Evolutionary conservation across 106 monocot species (phyloP).

Genomic region (Vanilla planifolia): DNA sequence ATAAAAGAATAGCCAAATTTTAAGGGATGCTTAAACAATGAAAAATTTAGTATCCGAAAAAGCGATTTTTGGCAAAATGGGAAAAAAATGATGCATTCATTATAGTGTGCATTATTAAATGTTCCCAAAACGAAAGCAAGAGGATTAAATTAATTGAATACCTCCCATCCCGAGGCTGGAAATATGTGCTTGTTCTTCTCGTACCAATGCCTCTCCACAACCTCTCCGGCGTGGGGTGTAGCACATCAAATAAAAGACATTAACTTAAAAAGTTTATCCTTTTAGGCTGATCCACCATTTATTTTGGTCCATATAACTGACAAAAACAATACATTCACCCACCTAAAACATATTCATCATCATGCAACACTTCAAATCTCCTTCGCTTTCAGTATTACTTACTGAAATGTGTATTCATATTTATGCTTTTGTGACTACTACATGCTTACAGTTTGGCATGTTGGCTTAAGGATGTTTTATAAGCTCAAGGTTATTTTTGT

Average conservation of each 20-base stretch:
- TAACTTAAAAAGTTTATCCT: too few species aligned
- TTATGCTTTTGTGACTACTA: too few species aligned
- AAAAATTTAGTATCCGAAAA: background rate
- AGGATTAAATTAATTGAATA: conserved; percentile 8
- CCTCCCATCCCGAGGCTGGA: conserved; percentile 99
- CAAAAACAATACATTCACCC: too few species aligned
- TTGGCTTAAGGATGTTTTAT: too few species aligned
- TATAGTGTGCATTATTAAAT: background rate
- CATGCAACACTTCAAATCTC: too few species aligned
- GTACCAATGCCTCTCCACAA: conserved; percentile 99
- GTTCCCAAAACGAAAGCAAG: background rate
- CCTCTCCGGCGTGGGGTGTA: conserved; percentile 98
- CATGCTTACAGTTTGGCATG: too few species aligned
- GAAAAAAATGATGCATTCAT: background rate
- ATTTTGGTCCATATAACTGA: too few species aligned
- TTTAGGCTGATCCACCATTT: too few species aligned
- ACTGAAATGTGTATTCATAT: too few species aligned
- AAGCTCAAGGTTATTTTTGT: too few species aligned
- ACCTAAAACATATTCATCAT: too few species aligned
- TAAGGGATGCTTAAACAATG: background rate
- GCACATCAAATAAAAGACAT: conserved; percentile 5
- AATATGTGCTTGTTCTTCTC: conserved; percentile 99
- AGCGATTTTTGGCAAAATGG: background rate
- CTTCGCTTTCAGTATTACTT: too few species aligned
- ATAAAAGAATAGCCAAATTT: conserved; percentile 1